Evolutionary conservation across 2,329 filamentous ascomycete species (phyloP), one percentile per base, ranked within the genome.

Genomic region (Diaporthe nobilis): DNA sequence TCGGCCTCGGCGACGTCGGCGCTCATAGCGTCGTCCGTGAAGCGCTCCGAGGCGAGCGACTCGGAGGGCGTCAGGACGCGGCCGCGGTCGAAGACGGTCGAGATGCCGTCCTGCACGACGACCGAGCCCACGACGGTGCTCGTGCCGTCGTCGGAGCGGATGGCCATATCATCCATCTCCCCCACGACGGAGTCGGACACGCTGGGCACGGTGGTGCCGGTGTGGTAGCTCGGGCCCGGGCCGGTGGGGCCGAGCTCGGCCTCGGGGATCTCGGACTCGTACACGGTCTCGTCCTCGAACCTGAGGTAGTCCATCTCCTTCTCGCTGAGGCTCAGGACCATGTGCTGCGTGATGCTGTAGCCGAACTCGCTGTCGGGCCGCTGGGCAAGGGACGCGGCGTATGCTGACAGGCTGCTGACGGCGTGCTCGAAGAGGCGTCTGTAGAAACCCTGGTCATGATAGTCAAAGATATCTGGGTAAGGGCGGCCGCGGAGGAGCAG

Each of bases 251-350:
- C 87, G 80, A 87, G 83, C 0, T 85, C 82, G 1, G 87, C 82
- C 1, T 83, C 82, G 0, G 87, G 87, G 17, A 88, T 82, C 3
- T 78, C 77, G 0, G 81, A 75, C 77, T 87, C 85, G 73, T 87
- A 89, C 1, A 90, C 39, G 39, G 68, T 37, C 37, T 75, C 75
- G 47, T 77, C 73, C 49, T 71, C 73, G 5, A 93, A 84, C 0
- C 92, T 92, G 4, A 94, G 85, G 77, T 88, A 94, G 74, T 89
- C 89, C 78, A 90, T 87, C 82, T 94, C 92, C 2, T 89, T 84
- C 4, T 90, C 86, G 0, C 84, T 83, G 2, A 94, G 85, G 7
- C 85, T 87, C 0, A 92, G 85, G 0, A 92, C 81, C 34, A 90
- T 77, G 77, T 90, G 87, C 3, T 83, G 82, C 0, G 85, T 86